A percentile compares a stretch with the other conserved stretches of the same genome.
phyloP scores from a whole-genome alignment of 495 filamentous ascomycete genomes.

The Neurospora intermedia region DNA sequence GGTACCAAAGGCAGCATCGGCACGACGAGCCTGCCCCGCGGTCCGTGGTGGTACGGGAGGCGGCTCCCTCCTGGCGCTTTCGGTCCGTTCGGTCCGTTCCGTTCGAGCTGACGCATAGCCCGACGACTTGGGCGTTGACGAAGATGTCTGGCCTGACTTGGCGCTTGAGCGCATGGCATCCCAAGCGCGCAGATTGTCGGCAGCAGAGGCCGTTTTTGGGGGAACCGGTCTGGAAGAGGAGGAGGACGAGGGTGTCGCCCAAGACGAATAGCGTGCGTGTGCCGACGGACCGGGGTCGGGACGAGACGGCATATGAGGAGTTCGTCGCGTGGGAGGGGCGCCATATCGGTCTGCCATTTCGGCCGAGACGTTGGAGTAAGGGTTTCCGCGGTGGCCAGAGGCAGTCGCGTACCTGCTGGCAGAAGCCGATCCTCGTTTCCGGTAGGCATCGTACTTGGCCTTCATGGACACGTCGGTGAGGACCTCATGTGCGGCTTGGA shows the following conservation, averaged over 20 bases:
- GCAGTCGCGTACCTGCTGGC: conserved; percentile 26
- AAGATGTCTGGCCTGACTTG: conserved; percentile 3
- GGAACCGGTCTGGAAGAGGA: conserved; percentile 22
- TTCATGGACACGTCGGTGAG: conserved; percentile 56
- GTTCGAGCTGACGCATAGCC: conserved; percentile 15
- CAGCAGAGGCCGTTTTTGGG: conserved; percentile 46
- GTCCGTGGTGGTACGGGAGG: conserved; percentile 26
- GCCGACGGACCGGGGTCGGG: conserved; percentile 10
- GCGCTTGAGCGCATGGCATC: conserved; percentile 45
- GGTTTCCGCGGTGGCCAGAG: conserved; percentile 41
- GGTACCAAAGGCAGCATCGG: conserved; percentile 35
- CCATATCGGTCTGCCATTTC: conserved; percentile 21
- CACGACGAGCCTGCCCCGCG: conserved; percentile 31
- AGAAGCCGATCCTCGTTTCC: conserved; percentile 17
- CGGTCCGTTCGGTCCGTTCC: conserved; percentile 14
- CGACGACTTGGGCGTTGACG: neutral
- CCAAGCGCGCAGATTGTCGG: conserved; percentile 55
- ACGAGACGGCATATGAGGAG: conserved; percentile 21
- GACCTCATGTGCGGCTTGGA: conserved; percentile 78
- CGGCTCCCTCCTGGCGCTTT: conserved; percentile 3
- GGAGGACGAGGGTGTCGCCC: conserved; percentile 19
- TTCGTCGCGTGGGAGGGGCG: conserved; percentile 37
- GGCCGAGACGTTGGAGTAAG: conserved; percentile 36
- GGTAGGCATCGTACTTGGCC: conserved; percentile 67
- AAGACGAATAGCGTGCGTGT: conserved; percentile 13